phyloP scores from a whole-genome alignment of 1,139 yeast species.

The Nakaseomyces sp. region DNA sequence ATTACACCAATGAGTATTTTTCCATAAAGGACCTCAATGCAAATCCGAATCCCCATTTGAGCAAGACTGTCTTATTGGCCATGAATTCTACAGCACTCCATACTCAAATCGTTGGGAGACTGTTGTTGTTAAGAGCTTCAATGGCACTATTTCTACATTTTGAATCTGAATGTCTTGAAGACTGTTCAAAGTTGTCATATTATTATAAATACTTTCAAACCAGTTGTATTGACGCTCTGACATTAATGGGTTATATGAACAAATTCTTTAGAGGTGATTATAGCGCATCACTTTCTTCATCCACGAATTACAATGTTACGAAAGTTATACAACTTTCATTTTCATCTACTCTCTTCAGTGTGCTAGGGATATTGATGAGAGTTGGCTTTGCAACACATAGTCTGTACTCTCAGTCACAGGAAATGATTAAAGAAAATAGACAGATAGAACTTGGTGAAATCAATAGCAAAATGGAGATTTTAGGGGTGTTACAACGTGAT shows the following conservation, averaged over 20 bases:
- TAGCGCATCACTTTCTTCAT: constrained; percentile 12
- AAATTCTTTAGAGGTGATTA: constrained; percentile 12
- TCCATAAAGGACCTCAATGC: constrained; percentile 11
- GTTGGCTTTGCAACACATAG: constrained; percentile 20
- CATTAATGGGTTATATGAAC: constrained; percentile 12
- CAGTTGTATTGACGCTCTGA: constrained; percentile 13
- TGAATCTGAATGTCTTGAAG: constrained; percentile 12
- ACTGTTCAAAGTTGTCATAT: constrained; percentile 11
- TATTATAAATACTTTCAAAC: constrained; percentile 15
- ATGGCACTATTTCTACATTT: constrained; percentile 21
- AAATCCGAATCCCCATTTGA: neutral
- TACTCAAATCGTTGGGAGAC: constrained; percentile 14
- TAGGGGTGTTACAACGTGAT: constrained; percentile 13
- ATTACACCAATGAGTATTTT: constrained; percentile 15
- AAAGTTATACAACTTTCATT: constrained; percentile 25
- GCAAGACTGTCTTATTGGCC: constrained; percentile 7
- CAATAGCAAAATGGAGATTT: constrained; percentile 16
- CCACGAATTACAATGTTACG: constrained; percentile 15
- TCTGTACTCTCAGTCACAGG: constrained; percentile 13
- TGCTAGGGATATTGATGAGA: constrained; percentile 23
- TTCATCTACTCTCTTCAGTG: constrained; percentile 22
- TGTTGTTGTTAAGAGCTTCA: constrained; percentile 16
- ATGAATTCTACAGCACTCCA: constrained; percentile 13
- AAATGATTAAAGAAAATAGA: neutral
- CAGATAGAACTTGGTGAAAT: constrained; percentile 14